Conservation (phyloP, 345 rosid species). For the Heritiera littoralis region DNA sequence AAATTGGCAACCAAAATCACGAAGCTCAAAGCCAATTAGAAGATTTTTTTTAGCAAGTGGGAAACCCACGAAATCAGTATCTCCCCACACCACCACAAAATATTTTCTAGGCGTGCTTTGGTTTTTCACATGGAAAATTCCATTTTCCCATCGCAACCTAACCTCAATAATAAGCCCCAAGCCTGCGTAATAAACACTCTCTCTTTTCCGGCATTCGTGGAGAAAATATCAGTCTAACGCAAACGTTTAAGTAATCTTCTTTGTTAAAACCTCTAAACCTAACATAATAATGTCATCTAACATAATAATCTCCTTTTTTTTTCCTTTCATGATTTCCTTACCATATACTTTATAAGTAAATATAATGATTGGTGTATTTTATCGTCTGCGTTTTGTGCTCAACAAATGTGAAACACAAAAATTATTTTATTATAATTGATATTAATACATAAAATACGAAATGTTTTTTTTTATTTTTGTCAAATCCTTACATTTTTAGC, state of each 20-base stretch:
- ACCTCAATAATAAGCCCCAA: neutral
- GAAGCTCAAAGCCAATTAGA: neutral
- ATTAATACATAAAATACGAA: too few species aligned
- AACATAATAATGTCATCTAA: too few species aligned
- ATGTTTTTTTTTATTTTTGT: too few species aligned
- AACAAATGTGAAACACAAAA: too few species aligned
- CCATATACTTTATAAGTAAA: neutral
- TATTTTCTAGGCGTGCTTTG: neutral
- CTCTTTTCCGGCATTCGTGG: conserved; percentile 2
- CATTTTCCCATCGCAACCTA: neutral
- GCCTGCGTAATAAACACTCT: neutral
- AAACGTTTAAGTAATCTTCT: neutral
- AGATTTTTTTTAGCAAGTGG: neutral
- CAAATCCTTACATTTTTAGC: too few species aligned
- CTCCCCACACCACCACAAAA: too few species aligned
- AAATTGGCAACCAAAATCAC: neutral
- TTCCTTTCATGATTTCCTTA: neutral
- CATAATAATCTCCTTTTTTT: too few species aligned
- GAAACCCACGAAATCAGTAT: neutral
- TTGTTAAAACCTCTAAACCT: too few species aligned
- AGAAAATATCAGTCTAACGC: neutral
- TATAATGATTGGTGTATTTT: too few species aligned
- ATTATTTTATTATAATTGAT: too few species aligned
- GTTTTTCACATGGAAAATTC: neutral
- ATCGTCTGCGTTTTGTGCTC: too few species aligned